A percentile compares a stretch with the other conserved stretches of the same genome.
These are phyloP conservation scores for Parmelia sp. DNA, from an alignment of 495 filamentous ascomycete species.

Conservation along the genomic window DNA sequence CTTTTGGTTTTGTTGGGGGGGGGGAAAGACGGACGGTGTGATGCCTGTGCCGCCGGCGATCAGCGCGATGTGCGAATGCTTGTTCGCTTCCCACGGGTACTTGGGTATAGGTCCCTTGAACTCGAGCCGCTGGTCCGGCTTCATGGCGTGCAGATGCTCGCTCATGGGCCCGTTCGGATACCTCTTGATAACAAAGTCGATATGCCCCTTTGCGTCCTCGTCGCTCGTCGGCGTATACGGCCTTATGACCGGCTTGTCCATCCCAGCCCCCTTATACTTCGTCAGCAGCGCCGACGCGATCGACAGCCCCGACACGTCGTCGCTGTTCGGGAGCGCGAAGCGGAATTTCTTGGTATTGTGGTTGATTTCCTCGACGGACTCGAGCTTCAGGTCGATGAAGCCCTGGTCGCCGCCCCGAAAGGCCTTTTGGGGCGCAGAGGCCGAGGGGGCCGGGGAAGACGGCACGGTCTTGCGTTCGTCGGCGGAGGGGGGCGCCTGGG, in stretches of 20 bases:
- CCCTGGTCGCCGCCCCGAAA: constrained; percentile 85
- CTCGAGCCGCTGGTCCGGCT: constrained; percentile 67
- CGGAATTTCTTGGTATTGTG: constrained; percentile 60
- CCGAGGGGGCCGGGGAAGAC: constrained; percentile 20
- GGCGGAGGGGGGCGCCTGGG: constrained; percentile 11
- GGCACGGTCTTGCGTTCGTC: constrained; percentile 17
- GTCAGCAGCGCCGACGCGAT: constrained; percentile 81
- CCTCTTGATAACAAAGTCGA: constrained; percentile 86
- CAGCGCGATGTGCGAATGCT: constrained; percentile 88
- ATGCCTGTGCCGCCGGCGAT: constrained; percentile 95
- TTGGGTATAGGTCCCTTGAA: constrained; percentile 96
- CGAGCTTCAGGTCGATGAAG: constrained; percentile 72
- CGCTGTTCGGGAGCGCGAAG: constrained; percentile 62
- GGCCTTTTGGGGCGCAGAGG: constrained; percentile 26
- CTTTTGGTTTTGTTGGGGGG: constrained; percentile 10
- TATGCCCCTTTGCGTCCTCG: constrained; percentile 68
- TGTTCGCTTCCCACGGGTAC: constrained; percentile 86
- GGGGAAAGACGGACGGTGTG: constrained; percentile 52
- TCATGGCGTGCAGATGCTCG: constrained; percentile 76
- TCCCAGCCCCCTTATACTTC: constrained; percentile 71
- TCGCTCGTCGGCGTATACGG: constrained; percentile 91
- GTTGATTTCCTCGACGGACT: constrained; percentile 55
- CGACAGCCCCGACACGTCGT: constrained; percentile 72
- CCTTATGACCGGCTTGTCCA: constrained; percentile 74
- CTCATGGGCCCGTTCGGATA: constrained; percentile 92